phyloP scores from a whole-genome alignment of 1,139 yeast species.

The Pichia sp. region DNA sequence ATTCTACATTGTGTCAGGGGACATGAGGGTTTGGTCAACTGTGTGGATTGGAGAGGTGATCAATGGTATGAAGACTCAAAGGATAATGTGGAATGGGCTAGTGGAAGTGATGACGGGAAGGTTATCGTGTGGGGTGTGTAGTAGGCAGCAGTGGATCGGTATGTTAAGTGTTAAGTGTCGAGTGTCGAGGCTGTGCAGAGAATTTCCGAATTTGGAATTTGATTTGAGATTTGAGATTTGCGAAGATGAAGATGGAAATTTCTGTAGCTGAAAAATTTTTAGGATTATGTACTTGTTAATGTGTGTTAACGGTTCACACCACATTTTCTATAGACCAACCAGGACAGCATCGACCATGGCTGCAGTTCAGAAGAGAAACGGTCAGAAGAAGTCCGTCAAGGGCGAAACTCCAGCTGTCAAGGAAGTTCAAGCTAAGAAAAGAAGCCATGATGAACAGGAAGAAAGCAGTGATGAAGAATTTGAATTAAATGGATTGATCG shows the following conservation, averaged over 20 bases:
- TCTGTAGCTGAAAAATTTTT: too few species aligned
- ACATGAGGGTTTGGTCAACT: constrained; percentile 62
- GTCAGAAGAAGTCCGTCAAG: neutral
- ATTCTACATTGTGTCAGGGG: constrained; percentile 57
- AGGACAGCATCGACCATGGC: too few species aligned
- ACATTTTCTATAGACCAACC: too few species aligned
- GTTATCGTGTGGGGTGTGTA: constrained; percentile 59
- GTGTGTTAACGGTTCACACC: too few species aligned
- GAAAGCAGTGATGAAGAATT: constrained; percentile 13
- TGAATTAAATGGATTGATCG: constrained; percentile 32
- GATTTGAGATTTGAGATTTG: too few species aligned
- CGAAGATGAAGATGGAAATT: too few species aligned
- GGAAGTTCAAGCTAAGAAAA: too few species aligned
- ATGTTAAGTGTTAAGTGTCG: too few species aligned
- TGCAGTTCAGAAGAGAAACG: neutral
- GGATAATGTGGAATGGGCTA: constrained; percentile 28
- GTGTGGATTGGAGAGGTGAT: constrained; percentile 65
- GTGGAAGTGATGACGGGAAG: constrained; percentile 76
- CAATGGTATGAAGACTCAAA: constrained; percentile 4
- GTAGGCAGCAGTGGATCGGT: too few species aligned
- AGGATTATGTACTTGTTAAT: too few species aligned
- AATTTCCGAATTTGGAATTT: too few species aligned
- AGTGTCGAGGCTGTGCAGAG: too few species aligned
- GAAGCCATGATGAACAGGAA: constrained; percentile 15
- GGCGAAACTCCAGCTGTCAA: neutral